These are phyloP conservation scores for Basidiobolus meristosporus DNA, from an alignment of 371 early-diverging fungal genomes.

Conservation along the genomic window DNA sequence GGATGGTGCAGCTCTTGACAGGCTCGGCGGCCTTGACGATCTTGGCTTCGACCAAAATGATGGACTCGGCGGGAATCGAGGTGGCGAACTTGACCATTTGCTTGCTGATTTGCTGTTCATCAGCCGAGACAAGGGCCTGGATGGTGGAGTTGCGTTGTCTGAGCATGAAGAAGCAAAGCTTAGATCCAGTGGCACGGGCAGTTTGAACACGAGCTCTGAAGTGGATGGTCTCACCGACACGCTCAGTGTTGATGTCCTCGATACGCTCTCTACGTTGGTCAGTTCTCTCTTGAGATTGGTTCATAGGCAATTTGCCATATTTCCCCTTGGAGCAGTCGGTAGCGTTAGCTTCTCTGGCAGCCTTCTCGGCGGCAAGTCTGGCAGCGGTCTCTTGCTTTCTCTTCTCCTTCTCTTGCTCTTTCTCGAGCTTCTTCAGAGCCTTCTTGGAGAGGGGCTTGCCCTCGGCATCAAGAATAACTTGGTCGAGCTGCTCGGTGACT, in stretches of 20 bases:
- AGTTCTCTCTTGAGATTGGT: conserved; percentile 62
- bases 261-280: conserved; percentile 23
- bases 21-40: conserved; percentile 64
- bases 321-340: conserved; percentile 33
- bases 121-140: conserved; percentile 63
- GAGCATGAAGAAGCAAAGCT: conserved; percentile 83
- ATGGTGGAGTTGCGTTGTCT: conserved; percentile 77
- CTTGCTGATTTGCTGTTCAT: conserved; percentile 65
- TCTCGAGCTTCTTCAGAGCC: conserved; percentile 83
- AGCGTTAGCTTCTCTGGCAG: conserved; percentile 50
- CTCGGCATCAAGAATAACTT: conserved; percentile 28
- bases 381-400: conserved; percentile 62
- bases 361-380: conserved; percentile 68
- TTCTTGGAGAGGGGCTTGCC: conserved; percentile 84
- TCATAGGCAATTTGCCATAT: conserved; percentile 79
- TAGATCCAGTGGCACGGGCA: conserved; percentile 64
- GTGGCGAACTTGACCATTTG: conserved; percentile 86
- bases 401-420: conserved; percentile 73
- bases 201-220: conserved; percentile 83
- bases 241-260: conserved; percentile 28
- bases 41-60: conserved; percentile 67
- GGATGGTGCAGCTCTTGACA: conserved; percentile 82
- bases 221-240: conserved; percentile 55
- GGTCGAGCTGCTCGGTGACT: too few species aligned
- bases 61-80: conserved; percentile 72